Conservation (phyloP, 2,329 filamentous ascomycete species). For the Sclerotinia spermophila region DNA sequence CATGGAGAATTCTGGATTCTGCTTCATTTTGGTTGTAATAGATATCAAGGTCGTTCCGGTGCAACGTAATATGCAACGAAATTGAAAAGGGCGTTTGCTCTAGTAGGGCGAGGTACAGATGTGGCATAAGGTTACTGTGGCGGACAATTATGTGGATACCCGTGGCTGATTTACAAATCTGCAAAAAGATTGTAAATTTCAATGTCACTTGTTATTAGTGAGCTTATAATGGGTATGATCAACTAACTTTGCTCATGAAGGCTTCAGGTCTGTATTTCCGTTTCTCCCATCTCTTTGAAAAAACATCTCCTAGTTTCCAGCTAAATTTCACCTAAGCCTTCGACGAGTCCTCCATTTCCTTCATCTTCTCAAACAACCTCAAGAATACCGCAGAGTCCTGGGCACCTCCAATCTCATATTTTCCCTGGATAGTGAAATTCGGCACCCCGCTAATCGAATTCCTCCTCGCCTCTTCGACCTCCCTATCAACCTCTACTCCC, state of each 20-base stretch:
- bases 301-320: not conserved
- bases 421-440: conserved; percentile 68
- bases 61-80: not conserved
- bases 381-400: conserved; percentile 67
- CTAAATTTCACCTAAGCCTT: conserved; percentile 21
- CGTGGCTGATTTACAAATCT: not conserved
- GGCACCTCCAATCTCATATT: conserved; percentile 65
- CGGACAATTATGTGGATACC: not conserved
- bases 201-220: not conserved
- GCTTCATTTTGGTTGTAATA: not conserved
- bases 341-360: conserved; percentile 33
- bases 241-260: not conserved
- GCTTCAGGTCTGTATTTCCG: not conserved
- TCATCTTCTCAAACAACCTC: conserved; percentile 57
- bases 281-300: too few relatives aligned
- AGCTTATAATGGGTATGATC: not conserved
- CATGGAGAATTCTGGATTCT: not conserved
- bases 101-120: not conserved
- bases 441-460: conserved; percentile 65
- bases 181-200: not conserved
- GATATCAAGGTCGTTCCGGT: not conserved
- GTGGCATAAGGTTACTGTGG: not conserved
- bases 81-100: not conserved
- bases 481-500: conserved; percentile 42
- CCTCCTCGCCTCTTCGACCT: conserved; percentile 39